phyloP scores from a whole-genome alignment of 2,329 filamentous ascomycete species.

The Nemania sp. region DNA sequence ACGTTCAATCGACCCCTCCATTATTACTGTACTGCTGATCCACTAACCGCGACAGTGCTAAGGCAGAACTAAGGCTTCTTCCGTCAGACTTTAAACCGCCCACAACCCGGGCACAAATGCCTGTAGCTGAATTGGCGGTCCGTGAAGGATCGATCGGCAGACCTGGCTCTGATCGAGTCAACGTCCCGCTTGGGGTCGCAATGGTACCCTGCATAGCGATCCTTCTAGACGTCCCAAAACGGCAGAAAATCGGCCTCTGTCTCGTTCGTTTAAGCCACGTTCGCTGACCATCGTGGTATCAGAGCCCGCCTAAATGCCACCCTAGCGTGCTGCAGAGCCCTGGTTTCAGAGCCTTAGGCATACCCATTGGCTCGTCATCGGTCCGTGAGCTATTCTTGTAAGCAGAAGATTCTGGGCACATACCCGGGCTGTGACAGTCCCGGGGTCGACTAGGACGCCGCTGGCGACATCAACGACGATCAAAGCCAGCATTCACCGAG shows the following conservation, averaged over 20 bases:
- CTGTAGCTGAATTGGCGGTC: not conserved
- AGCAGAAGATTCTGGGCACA: not conserved
- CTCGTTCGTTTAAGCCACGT: constrained; percentile 29
- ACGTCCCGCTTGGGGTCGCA: constrained; percentile 26
- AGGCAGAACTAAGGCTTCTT: not conserved
- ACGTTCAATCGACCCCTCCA: constrained; percentile 18
- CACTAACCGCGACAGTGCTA: not conserved
- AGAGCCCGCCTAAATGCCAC: constrained; percentile 26
- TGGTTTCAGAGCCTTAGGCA: constrained; percentile 6
- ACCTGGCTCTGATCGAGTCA: constrained; percentile 28
- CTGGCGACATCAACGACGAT: constrained; percentile 24
- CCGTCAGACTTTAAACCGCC: not conserved
- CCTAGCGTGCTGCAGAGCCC: constrained; percentile 2
- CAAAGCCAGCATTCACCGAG: constrained; percentile 15
- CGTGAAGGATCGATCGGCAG: constrained; percentile 18
- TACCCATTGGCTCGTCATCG: constrained; percentile 21
- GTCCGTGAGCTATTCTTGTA: constrained; percentile 34
- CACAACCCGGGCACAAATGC: not conserved
- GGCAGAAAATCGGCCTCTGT: constrained; percentile 18
- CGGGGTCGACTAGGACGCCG: constrained; percentile 12
- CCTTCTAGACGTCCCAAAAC: constrained; percentile 25
- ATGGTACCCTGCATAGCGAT: constrained; percentile 22
- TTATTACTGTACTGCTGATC: constrained; percentile 8
- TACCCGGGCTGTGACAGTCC: not conserved
- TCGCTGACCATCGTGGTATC: constrained; percentile 23